Conservation (phyloP, 2,329 filamentous ascomycete species). For the Nannizziopsis barbatae region DNA sequence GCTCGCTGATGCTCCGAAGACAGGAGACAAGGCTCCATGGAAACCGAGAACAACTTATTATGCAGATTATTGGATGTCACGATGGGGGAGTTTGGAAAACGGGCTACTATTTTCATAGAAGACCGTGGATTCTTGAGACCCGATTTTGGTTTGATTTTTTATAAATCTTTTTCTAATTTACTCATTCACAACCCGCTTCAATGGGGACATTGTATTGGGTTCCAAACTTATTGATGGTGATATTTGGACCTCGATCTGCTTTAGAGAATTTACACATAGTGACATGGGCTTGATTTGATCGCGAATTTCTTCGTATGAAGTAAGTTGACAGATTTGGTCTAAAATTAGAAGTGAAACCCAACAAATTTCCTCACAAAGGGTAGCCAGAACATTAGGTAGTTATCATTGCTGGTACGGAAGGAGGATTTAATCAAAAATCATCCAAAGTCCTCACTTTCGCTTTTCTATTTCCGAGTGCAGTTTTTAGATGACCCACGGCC, state of each 20-base stretch:
- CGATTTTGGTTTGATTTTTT: not conserved
- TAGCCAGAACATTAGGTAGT: not conserved
- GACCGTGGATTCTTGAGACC: not conserved
- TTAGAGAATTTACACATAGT: too few species aligned
- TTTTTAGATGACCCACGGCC: slow-evolving; percentile 28
- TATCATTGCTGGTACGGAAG: not conserved
- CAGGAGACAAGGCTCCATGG: slow-evolving; percentile 33
- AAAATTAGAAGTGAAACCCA: too few species aligned
- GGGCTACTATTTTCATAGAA: slow-evolving; percentile 21
- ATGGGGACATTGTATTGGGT: too few species aligned
- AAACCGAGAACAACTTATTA: slow-evolving; percentile 30
- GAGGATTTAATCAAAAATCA: slow-evolving; percentile 16
- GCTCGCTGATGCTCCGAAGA: slow-evolving; percentile 27
- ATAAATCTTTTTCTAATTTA: too few species aligned
- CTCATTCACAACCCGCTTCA: too few species aligned
- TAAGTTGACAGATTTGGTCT: too few species aligned
- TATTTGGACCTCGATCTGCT: too few species aligned
- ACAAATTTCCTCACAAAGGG: too few species aligned
- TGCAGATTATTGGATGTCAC: slow-evolving; percentile 31
- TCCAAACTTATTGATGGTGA: not conserved
- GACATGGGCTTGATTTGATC: too few species aligned
- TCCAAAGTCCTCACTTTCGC: slow-evolving; percentile 26
- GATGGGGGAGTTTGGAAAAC: slow-evolving; percentile 27
- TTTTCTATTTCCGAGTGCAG: slow-evolving; percentile 27
- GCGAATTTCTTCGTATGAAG: too few species aligned